These are phyloP conservation scores for Ustilago tritici DNA, from an alignment of 1,284 basidiomycete species.

Conservation along the genomic window DNA sequence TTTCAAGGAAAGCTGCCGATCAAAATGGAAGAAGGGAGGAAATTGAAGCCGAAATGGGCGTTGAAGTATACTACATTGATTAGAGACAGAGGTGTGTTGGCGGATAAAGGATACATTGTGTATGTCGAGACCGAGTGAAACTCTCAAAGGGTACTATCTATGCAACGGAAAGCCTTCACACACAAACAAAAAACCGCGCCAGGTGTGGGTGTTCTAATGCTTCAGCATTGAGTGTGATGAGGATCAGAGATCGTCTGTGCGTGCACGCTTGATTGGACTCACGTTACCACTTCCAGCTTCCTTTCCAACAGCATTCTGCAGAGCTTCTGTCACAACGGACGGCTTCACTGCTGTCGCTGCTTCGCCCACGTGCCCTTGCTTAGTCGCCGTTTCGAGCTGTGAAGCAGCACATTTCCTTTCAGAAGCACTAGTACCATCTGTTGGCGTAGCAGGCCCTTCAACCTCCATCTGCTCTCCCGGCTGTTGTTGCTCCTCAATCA, in stretches of 20 bases:
- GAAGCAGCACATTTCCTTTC: not conserved
- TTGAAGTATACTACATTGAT: slow-evolving; percentile 63
- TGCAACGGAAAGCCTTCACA: not conserved
- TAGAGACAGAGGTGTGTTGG: slow-evolving; percentile 58
- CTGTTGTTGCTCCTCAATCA: slow-evolving; percentile 15
- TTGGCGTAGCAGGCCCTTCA: not conserved
- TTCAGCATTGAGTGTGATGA: not conserved
- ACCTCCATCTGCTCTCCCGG: slow-evolving; percentile 16
- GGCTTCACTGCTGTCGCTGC: slow-evolving; percentile 4
- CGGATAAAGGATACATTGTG: slow-evolving; percentile 57
- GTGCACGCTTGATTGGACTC: slow-evolving; percentile 45
- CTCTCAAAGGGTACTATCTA: too few relatives aligned
- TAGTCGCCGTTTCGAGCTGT: not conserved
- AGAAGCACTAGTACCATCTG: not conserved
- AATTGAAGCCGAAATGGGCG: slow-evolving; percentile 51
- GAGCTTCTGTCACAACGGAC: slow-evolving; percentile 7
- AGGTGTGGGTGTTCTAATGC: not conserved
- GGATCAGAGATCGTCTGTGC: slow-evolving; percentile 30
- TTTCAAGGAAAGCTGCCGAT: slow-evolving; percentile 49
- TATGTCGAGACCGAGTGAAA: slow-evolving; percentile 21
- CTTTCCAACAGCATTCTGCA: not conserved
- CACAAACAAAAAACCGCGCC: not conserved
- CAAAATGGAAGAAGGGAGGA: slow-evolving; percentile 9
- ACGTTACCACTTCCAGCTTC: slow-evolving; percentile 23
- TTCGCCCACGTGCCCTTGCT: not conserved